Base-by-base conservation (phyloP, 2,329 filamentous ascomycete species). In the Fusarium sublunatum region DNA sequence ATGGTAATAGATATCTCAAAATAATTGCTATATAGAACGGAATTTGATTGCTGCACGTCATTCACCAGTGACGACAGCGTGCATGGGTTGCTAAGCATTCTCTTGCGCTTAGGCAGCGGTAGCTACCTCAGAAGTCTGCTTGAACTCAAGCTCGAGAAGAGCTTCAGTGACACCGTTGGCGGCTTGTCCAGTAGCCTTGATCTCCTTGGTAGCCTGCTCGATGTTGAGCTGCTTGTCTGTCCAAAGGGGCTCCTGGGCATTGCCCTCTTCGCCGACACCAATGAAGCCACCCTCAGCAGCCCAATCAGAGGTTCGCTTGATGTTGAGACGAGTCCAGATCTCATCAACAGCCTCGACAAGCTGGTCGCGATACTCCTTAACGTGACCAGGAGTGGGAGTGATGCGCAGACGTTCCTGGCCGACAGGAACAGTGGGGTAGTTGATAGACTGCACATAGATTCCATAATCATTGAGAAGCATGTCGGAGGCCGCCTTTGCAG, bases 381-480 rank as follows among this genome's bases (percentile, higher is more conserved):
- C 87, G 76, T 99, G 95, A 39, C 95, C 95, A 0, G 95, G 95
- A 1, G 95, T 99, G 0, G 95, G 95, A 2, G 95, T 99, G 76
- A 99, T 92, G 67, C 95, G 91, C 53, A 99, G 89, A 56, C 95
- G 89, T 79, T 99, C 95, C 81, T 99, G 93, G n/a, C 95, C 95
- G 7, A 96, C 92, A 3, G 95, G 95, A 3, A 99, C 95, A 47
- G 95, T 99, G 3, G 95, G 95, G 79, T 98, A 98, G 81, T 99
- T 99, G 85, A 99, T 98, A 52, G 92, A 93, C 80, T 99, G 95
- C 25, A 99, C 95, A 75, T 99, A 99, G 74, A 99, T 97, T 61
- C 88, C 87, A 81, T 97, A 91, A 68, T 96, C 90, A 68, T 91
- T 88, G 12, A 99, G 86, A 22, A 99, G 87, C 81, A 96, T 88